Conservation (phyloP, 305 asterid genomes). For the Euphrasia arctica region DNA sequence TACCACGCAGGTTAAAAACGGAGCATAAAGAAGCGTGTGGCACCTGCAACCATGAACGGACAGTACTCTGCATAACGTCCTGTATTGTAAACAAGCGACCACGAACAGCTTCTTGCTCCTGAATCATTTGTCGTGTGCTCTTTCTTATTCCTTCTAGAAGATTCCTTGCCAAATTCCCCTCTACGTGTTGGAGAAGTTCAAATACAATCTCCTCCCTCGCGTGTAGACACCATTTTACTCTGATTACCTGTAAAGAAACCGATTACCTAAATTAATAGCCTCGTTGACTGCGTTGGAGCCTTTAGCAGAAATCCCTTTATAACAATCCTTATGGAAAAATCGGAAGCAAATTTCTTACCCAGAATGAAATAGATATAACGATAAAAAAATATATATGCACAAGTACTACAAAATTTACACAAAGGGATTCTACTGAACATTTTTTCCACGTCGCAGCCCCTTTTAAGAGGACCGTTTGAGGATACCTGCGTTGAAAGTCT, state of each 20-base stretch:
- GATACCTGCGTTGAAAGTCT: conserved; percentile 52
- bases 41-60: conserved; percentile 49
- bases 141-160: conserved; percentile 34
- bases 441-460: background rate
- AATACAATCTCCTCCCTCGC: conserved; percentile 50
- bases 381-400: background rate
- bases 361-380: background rate
- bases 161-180: conserved; percentile 31
- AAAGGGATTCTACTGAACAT: background rate
- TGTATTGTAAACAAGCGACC: conserved; percentile 44
- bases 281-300: background rate
- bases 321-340: background rate
- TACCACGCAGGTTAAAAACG: background rate
- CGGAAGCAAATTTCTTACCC: background rate
- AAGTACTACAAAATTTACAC: background rate
- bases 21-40: conserved; percentile 9
- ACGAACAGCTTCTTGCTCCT: conserved; percentile 52
- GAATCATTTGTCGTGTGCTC: conserved; percentile 47
- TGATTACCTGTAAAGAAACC: conserved; percentile 33
- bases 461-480: conserved; percentile 12
- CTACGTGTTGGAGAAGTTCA: conserved; percentile 42
- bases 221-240: conserved; percentile 50
- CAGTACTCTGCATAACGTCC: conserved; percentile 45
- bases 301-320: background rate
- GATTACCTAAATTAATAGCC: conserved; percentile 2